Base-by-base conservation (phyloP, 106 monocot species). In the Acanthochlamys bracteata region DNA sequence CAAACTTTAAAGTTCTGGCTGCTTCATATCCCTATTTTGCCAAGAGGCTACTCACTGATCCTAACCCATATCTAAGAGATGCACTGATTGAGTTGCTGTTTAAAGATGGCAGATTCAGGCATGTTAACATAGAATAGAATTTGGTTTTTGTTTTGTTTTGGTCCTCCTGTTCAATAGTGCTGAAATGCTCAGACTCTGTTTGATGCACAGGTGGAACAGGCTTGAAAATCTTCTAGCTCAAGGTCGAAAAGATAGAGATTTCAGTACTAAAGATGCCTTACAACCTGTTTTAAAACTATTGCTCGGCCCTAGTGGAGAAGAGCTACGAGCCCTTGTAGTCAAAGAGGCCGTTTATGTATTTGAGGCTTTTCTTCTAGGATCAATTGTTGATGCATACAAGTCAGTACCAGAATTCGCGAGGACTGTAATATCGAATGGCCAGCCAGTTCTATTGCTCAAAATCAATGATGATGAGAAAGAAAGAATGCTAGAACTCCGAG, bases 1-100 rank as follows among this genome's bases (percentile, higher is more conserved):
- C 98, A 8, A 82, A 92, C 75, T 98, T 98, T 55, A 98, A 98
- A 70, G 98, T 98, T 63, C 85, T 98, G 67, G 98, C 98, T 49
- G 98, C 98, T 10, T 98, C 92, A 66, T 98, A 98, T 79, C 98
- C 98, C 39, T 92, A 98, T 80, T 98, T 98, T 77, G 98, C 98
- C 20, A 98, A 98, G 75, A 83, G 98, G 71, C 92, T 98, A 68
- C 81, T 98, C 20, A 98, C 98, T 59, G 98, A 98, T 79, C 88
- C 92, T 21, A 92, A 98, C 78, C 98, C 98, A 70, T 98, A 98
- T 73, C 98, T 98, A n/a, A 80, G 98, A 80, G 98, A 98, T 79
- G 88, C 98, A 57, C 85, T 98, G 23, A 80, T 98, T 75, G 92
- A 98, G 75, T 72, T 98, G 55, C 70, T 98, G 63, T 98, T 98